Percentiles rank a stretch among this genome's conserved stretches.
Evolutionary conservation across 2,329 filamentous ascomycete species (phyloP).

Genomic region (Hypoxylon sp.): DNA sequence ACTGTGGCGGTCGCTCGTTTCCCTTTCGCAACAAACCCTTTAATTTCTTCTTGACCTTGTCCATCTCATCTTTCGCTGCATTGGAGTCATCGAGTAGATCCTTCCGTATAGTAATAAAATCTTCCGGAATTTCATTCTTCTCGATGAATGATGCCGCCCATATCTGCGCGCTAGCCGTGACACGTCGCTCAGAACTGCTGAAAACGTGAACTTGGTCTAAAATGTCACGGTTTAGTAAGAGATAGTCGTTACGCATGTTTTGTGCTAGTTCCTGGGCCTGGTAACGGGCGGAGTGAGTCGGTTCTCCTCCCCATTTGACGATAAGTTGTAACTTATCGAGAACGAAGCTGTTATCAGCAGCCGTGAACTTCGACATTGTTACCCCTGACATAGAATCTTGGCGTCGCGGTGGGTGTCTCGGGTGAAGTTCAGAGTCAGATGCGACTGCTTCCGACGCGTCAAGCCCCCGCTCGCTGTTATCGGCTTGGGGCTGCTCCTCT

Average conservation of each 20-base stretch:
- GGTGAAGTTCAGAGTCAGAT: conserved; percentile 47
- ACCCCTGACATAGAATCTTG: conserved; percentile 91
- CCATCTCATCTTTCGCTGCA: conserved; percentile 98
- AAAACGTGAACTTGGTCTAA: conserved; percentile 95
- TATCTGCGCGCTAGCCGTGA: conserved; percentile 96
- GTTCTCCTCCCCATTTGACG: conserved; percentile 99
- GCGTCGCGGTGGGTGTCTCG: conserved; percentile 69
- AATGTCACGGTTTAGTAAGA: conserved; percentile 92
- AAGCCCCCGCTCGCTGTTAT: conserved; percentile 33
- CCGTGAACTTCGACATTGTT: conserved; percentile 93
- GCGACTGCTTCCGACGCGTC: conserved; percentile 40
- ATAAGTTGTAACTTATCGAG: conserved; percentile 97
- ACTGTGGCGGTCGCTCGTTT: conserved; percentile 93
- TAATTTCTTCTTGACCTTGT: conserved; percentile 99
- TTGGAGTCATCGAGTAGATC: conserved; percentile 97
- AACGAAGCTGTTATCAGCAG: conserved; percentile 91
- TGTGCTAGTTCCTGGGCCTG: conserved; percentile 95
- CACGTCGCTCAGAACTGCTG: conserved; percentile 93
- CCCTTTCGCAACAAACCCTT: conserved; percentile 93
- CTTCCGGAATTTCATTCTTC: conserved; percentile 85
- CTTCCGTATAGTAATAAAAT: conserved; percentile 92
- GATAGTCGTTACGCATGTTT: conserved; percentile 95
- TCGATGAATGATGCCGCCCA: conserved; percentile 92
- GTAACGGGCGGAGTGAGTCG: conserved; percentile 96
- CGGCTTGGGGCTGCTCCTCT: conserved; percentile 29